Conservation (phyloP, 257 asterid genomes). For the Jasminum sambac region DNA sequence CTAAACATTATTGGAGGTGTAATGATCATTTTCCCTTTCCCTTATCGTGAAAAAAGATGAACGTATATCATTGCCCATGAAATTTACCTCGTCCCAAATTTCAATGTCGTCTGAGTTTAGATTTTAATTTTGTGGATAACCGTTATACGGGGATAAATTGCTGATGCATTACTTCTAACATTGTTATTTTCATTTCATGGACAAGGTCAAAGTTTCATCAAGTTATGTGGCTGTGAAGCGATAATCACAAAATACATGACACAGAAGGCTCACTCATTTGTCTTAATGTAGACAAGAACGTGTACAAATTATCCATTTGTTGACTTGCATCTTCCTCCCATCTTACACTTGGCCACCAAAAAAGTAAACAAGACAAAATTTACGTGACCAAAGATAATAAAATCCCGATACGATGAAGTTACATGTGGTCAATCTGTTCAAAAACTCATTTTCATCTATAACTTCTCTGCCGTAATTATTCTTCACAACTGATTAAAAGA, state of each 20-base stretch:
- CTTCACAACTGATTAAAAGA: background rate
- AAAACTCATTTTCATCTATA: background rate
- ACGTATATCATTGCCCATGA: no score
- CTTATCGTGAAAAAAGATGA: no score
- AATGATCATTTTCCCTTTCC: no score
- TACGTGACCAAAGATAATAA: background rate
- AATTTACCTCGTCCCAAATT: no score
- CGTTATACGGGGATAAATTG: background rate
- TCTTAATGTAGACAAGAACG: constrained; percentile 19
- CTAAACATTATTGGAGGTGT: no score
- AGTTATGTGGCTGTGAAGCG: constrained; percentile 25
- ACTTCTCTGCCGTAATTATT: background rate
- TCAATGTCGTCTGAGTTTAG: no score
- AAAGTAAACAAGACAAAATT: background rate
- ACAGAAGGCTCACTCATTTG: constrained; percentile 28
- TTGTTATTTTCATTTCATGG: background rate
- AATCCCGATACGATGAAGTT: background rate
- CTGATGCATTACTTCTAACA: background rate
- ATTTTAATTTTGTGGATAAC: background rate
- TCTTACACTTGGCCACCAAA: background rate
- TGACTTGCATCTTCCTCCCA: background rate
- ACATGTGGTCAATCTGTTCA: background rate
- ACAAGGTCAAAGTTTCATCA: background rate
- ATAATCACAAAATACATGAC: constrained; percentile 6
- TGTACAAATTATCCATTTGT: background rate